Evolutionary conservation across 106 monocot genomes (phyloP), one percentile per base, ranked within the genome.

Genomic region (Cymbidium sinense): DNA sequence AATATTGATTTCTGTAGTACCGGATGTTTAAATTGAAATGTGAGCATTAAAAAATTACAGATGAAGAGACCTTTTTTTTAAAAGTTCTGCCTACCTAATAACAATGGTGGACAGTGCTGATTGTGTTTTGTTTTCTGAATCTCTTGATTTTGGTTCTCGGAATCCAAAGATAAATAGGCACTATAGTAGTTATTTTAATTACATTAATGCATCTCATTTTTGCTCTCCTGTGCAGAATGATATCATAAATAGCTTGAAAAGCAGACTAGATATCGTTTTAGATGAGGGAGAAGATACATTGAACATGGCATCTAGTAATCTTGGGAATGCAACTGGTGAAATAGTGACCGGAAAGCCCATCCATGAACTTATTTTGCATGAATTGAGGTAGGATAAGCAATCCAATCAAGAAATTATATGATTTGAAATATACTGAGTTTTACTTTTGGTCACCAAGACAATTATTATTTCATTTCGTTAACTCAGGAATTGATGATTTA

Each of bases 201-300:
- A 74, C 44, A 7, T 18, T 74, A 27, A 74, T 44, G 41, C 41
- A 55, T 76, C 31, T 34, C 55, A 20, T 13, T 55, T 9, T 75
- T 39, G 6, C 44, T 54, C 52, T 77, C 27, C 37, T 50, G 35
- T 81, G 28, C 64, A 95, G 94, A 84, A 76, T 20, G 94, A 95
- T 73, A 89, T 94, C 31, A 84, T 91, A 44, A 77, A 79, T 52
- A 94, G 91, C 76, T 76, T 94, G 81, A 75, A 71, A 83, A 89
- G 87, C 77, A 87, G 94, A 79, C 75, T 94, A 27, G 91, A 94
- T 74, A 87, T 95, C 44, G 81, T 89, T 28, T 83, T 75, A 44
- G 94, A 95, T 73, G 89, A 86, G 39, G 85, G 77, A 34, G 91
- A 88, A 23, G 86, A 78, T 58, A 77, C 84, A 29, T 65, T 34